Conservation (phyloP, 495 filamentous ascomycete genomes). For the Elasticomyces elasticus region DNA sequence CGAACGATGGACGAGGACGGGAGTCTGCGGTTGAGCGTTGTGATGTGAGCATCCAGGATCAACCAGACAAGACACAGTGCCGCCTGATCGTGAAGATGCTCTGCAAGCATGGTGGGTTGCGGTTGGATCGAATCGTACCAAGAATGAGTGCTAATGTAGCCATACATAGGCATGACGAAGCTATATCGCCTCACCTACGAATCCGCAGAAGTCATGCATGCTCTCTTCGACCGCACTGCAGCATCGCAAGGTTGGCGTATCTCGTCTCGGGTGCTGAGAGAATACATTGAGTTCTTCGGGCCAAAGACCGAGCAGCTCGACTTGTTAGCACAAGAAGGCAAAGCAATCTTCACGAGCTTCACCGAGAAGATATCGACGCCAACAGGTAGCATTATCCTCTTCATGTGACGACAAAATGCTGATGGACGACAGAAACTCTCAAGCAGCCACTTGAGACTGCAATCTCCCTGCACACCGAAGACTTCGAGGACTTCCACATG, state of each 20-base stretch:
- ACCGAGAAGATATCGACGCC: conserved; percentile 82
- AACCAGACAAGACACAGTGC: conserved; percentile 59
- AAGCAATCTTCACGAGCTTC: conserved; percentile 80
- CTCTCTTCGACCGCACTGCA: conserved; percentile 64
- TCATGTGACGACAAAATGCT: conserved; percentile 24
- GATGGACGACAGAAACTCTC: conserved; percentile 53
- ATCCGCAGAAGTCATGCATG: conserved; percentile 67
- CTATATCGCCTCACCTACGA: conserved; percentile 91
- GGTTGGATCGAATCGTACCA: not conserved
- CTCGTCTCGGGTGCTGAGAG: conserved; percentile 60
- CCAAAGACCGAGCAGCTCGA: conserved; percentile 85
- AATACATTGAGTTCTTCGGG: conserved; percentile 86
- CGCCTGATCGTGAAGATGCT: conserved; percentile 71
- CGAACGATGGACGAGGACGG: conserved; percentile 52
- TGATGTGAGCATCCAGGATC: conserved; percentile 73
- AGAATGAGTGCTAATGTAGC: not conserved
- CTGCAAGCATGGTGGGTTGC: conserved; percentile 64
- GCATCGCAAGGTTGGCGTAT: conserved; percentile 73
- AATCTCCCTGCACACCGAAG: conserved; percentile 71
- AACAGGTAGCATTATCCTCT: conserved; percentile 47
- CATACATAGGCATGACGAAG: conserved; percentile 63
- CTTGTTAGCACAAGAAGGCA: conserved; percentile 62
- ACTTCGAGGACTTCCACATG: conserved; percentile 75
- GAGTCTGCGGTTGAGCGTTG: conserved; percentile 77
- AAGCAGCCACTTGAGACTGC: conserved; percentile 92